Evolutionary conservation across 768 basidiomycete genomes (phyloP), one percentile per base, ranked within the genome.

Genomic region (Nevesoporus exiguus): DNA sequence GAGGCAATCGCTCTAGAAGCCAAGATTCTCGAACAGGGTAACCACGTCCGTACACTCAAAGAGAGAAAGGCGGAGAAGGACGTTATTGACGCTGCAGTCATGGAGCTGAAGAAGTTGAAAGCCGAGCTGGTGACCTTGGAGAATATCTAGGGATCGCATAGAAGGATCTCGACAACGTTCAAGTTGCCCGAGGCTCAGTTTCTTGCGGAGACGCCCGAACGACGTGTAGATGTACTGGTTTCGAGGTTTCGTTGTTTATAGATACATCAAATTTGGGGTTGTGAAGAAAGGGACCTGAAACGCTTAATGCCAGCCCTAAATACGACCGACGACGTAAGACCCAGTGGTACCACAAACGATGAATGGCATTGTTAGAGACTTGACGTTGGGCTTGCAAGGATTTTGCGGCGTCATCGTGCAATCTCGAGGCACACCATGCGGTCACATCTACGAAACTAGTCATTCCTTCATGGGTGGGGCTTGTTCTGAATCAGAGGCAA

Each of bases 11-110:
- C 81, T 4, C 73, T 91, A 54, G 93, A 93, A 70, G 80, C 76
- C 40, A 84, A 85, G 76, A 77, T 97, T 36, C 75, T 83, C 36
- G 81, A 80, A 47, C 93, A 97, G 67, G 93, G 90, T 0, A 79
- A 83, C 44, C 63, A 78, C 17, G 89, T 98, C 15, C 80, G 90
- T 33, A 69, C 75, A 48, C 67, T 98, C 64, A 96, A 91, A 70
- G 66, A 62, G 49, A 65, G 27, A 11, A 70, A 79, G 37, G 56
- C 56, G 10, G 68, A 79, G n/a, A 88, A 88, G 47, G 80, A 73
- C 47, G 54, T 45, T 11, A 57, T 71, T 8, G 68, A 70, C 30
- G 36, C 42, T 31, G 86, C 84, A 1, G 84, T 92, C 10, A 77
- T 80, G 39, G 74, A 77, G 51, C 70, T 92, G 68, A 88, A 88